Conservation (phyloP, 495 filamentous ascomycete species). For the Cercophora samala region DNA sequence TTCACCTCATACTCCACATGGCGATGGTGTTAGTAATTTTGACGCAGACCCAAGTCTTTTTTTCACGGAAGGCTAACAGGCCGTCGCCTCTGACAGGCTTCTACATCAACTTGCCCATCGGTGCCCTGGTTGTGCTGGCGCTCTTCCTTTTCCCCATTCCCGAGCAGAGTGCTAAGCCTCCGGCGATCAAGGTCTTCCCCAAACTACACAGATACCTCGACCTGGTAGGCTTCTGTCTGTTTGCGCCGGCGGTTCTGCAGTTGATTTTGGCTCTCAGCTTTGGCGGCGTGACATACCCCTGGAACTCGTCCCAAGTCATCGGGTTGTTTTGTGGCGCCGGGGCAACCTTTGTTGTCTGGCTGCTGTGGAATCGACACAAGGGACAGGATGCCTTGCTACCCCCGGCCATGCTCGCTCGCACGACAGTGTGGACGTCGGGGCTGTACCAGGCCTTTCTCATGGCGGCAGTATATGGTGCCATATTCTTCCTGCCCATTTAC, state of each 20-base stretch:
- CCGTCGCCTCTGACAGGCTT: not conserved
- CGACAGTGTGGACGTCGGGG: constrained; percentile 49
- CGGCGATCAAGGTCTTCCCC: not conserved
- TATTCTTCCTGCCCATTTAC: constrained; percentile 45
- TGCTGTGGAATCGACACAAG: not conserved
- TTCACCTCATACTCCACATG: not conserved
- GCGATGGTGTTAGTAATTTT: not conserved
- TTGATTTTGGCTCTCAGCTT: not conserved
- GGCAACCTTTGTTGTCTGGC: not conserved
- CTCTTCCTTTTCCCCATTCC: not conserved
- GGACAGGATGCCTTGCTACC: not conserved
- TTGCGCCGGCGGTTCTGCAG: not conserved
- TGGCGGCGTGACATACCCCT: not conserved
- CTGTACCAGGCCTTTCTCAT: constrained; percentile 49
- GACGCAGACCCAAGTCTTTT: not conserved
- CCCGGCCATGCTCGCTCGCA: not conserved
- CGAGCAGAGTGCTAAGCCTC: not conserved
- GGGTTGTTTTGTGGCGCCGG: not conserved
- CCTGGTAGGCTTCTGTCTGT: not conserved
- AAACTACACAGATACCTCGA: not conserved
- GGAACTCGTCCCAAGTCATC: not conserved
- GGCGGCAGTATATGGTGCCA: constrained; percentile 41
- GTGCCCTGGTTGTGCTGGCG: not conserved
- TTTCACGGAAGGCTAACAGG: not conserved
- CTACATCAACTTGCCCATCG: not conserved